These are phyloP conservation scores for Epithele typhae DNA, from an alignment of 768 basidiomycete species.

Conservation along the genomic window DNA sequence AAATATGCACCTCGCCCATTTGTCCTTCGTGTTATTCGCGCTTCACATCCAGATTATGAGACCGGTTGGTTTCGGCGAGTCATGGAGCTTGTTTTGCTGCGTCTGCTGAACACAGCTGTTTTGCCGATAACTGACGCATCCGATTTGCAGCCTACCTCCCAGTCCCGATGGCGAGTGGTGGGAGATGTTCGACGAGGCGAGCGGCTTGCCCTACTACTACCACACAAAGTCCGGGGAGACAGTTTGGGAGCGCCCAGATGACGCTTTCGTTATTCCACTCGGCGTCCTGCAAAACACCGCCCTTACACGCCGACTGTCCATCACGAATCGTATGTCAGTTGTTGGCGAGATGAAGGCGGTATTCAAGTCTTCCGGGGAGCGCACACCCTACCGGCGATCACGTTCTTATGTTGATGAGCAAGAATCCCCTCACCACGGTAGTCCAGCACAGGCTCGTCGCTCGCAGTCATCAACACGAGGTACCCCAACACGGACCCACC, in stretches of 20 bases:
- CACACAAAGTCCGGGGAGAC: conserved; percentile 90
- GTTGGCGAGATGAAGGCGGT: neutral
- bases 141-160: conserved; percentile 78
- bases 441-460: conserved; percentile 13
- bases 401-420: conserved; percentile 18
- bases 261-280: conserved; percentile 87
- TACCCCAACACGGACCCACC: conserved; percentile 14
- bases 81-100: too few species aligned
- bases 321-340: conserved; percentile 7
- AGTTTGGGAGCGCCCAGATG: conserved; percentile 81
- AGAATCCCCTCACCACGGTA: conserved; percentile 5
- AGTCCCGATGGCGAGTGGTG: conserved; percentile 91
- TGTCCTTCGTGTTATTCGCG: too few species aligned
- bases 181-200: conserved; percentile 85
- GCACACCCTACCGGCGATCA: conserved; percentile 21
- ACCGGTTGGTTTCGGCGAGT: too few species aligned
- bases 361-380: conserved; percentile 1
- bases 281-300: conserved; percentile 84
- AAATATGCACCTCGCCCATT: too few species aligned
- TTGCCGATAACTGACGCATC: too few species aligned
- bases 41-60: too few species aligned
- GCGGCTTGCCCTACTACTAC: conserved; percentile 88
- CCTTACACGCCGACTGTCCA: conserved; percentile 63
- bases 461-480: conserved; percentile 24
- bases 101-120: too few species aligned